Evolutionary conservation across 129 eudicot species (phyloP), one percentile per base, ranked within the genome.

Genomic region (Centella asiatica): DNA sequence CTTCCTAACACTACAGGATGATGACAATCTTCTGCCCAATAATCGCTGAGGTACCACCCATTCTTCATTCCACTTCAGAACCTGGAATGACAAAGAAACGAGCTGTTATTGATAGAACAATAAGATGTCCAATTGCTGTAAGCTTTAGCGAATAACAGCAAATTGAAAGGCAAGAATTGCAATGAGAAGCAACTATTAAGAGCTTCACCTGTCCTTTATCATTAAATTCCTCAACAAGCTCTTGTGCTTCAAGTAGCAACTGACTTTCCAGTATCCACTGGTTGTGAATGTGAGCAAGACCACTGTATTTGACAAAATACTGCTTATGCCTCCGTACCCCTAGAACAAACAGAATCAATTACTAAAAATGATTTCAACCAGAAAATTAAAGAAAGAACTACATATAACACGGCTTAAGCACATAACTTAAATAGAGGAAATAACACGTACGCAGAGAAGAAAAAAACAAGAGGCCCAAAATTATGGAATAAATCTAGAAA

Each of bases 251-350:
- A 66, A 49, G 64, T 49, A 80, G 77, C 65, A 86, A 52, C 51
- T 66, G 75, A 46, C 20, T 60, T 69, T 80, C 95, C 22, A 79
- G 29, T 37, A 83, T 51, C 95, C 95, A 86, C 69, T 77, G 76
- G 76, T 83, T 86, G 69, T 86, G 87, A 56, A 75, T 60, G 69
- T 86, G 90, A 47, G 95, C 85, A 75, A 80, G 87, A 70, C 87
- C 90, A 46, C 75, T 80, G 72, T 82, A 86, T 68, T 86, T 86
- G 64, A 83, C 87, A 69, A 86, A 70, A 76, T 77, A 86, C 65
- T 86, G 82, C 67, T 75, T 86, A 69, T 79, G 81, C 74, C 57
- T 76, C 29, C 33, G 70, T 59, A 46, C 63, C 62, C 81, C 95
- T 86, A 32, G 50, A 63, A 63, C 36, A 56, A 48, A 56, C 44